These are phyloP conservation scores for Chalciporus pseudorubinellus DNA, from an alignment of 768 basidiomycete genomes.

Conservation along the genomic window DNA sequence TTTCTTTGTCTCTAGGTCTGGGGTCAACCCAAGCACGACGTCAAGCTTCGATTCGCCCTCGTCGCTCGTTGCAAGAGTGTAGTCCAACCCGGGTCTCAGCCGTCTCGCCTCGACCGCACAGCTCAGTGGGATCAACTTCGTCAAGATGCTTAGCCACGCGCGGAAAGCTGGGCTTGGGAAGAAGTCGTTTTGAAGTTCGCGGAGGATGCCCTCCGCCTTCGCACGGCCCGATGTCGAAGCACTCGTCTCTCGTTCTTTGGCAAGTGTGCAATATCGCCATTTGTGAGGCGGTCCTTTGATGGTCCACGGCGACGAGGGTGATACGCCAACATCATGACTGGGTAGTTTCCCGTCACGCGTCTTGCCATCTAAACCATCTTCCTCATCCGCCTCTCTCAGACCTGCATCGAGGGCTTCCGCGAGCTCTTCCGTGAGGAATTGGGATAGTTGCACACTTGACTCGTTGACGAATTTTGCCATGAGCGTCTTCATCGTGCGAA, in stretches of 20 bases:
- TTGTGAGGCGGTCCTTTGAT: slow-evolving; percentile 90
- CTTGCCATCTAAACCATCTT: slow-evolving; percentile 56
- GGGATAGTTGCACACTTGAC: slow-evolving; percentile 85
- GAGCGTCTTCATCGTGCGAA: slow-evolving; percentile 76
- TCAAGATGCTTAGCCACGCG: slow-evolving; percentile 80
- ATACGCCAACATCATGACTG: slow-evolving; percentile 60
- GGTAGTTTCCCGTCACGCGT: slow-evolving; percentile 57
- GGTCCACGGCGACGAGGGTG: slow-evolving; percentile 52
- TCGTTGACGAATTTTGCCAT: slow-evolving; percentile 79
- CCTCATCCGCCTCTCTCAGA: slow-evolving; percentile 59
- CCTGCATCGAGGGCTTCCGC: slow-evolving; percentile 64
- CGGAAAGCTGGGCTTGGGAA: slow-evolving; percentile 83
- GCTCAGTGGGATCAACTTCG: slow-evolving; percentile 66
- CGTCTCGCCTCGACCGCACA: slow-evolving; percentile 79
- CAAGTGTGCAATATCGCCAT: slow-evolving; percentile 83
- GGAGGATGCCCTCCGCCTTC: slow-evolving; percentile 22
- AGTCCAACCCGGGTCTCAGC: slow-evolving; percentile 91
- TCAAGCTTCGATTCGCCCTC: slow-evolving; percentile 81
- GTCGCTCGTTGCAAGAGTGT: slow-evolving; percentile 89
- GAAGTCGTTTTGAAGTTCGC: slow-evolving; percentile 66
- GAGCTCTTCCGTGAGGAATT: slow-evolving; percentile 73
- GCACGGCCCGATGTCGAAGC: slow-evolving; percentile 9
- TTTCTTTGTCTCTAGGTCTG: slow-evolving; percentile 24
- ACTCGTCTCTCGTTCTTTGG: neutral
- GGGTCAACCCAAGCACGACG: slow-evolving; percentile 83